These are phyloP conservation scores for Phlyctochytrium planicorne DNA, from an alignment of 192 early-diverging fungal genomes.

Conservation along the genomic window DNA sequence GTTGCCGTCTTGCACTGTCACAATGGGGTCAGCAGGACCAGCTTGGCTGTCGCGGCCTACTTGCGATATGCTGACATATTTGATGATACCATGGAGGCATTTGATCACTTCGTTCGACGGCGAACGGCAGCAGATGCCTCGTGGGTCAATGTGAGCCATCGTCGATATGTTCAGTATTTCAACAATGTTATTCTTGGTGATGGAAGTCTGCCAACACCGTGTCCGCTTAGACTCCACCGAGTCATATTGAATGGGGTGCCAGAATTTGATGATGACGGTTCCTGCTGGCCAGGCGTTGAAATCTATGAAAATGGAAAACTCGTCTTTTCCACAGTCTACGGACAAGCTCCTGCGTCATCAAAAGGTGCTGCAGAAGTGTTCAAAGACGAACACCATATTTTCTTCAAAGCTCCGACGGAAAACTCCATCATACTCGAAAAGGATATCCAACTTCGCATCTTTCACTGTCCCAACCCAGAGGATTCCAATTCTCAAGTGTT, in stretches of 20 bases:
- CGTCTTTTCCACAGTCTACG: slow-evolving; percentile 30
- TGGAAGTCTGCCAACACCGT: slow-evolving; percentile 46
- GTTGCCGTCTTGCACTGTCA: slow-evolving; percentile 57
- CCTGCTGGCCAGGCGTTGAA: slow-evolving; percentile 46
- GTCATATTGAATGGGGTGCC: slow-evolving; percentile 49
- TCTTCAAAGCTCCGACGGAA: slow-evolving; percentile 13
- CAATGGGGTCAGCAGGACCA: slow-evolving; percentile 49
- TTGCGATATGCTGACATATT: slow-evolving; percentile 46
- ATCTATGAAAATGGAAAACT: slow-evolving; percentile 50
- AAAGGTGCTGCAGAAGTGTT: slow-evolving; percentile 19
- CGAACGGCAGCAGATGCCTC: slow-evolving; percentile 34
- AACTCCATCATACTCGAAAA: slow-evolving; percentile 15
- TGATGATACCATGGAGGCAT: slow-evolving; percentile 45
- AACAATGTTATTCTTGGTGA: slow-evolving; percentile 48
- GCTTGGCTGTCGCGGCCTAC: slow-evolving; percentile 49
- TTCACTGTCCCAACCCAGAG: slow-evolving; percentile 38
- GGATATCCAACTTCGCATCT: slow-evolving; percentile 52
- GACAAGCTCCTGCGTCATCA: not conserved
- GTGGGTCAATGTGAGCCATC: slow-evolving; percentile 40
- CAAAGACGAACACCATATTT: slow-evolving; percentile 14
- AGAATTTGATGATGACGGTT: slow-evolving; percentile 35
- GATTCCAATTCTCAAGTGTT: slow-evolving; percentile 31
- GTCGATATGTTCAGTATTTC: slow-evolving; percentile 55
- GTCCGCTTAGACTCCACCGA: slow-evolving; percentile 38
- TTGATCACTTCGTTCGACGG: slow-evolving; percentile 48